Conservation (phyloP, 1,284 basidiomycete species). For the Cryptococcus deneoformans region DNA sequence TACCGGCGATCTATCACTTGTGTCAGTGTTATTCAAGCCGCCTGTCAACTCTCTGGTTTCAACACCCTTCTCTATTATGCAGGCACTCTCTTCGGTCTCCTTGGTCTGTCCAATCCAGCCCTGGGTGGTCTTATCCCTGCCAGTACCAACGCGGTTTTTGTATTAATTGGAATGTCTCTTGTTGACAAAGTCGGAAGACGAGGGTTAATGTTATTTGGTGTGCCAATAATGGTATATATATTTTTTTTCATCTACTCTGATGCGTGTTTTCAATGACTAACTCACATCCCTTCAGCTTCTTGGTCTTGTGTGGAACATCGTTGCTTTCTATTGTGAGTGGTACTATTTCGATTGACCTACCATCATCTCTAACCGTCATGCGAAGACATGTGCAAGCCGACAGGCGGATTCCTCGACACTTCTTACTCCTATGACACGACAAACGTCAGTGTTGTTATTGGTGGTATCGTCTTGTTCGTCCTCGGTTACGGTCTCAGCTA, state of each 20-base stretch:
- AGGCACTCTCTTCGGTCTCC: constrained; percentile 35
- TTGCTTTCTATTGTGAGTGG: constrained; percentile 25
- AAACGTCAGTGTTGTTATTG: constrained; percentile 31
- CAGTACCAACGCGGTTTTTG: constrained; percentile 36
- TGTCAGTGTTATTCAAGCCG: constrained; percentile 16
- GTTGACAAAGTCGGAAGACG: constrained; percentile 41
- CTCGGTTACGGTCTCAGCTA: constrained; percentile 39
- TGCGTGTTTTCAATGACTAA: too few species aligned
- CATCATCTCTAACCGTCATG: too few species aligned
- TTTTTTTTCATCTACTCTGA: not conserved
- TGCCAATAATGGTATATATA: constrained; percentile 20
- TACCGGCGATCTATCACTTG: constrained; percentile 25
- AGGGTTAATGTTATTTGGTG: constrained; percentile 22
- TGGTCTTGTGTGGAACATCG: constrained; percentile 31
- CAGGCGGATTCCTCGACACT: constrained; percentile 14
- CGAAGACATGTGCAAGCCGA: constrained; percentile 4
- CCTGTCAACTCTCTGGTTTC: constrained; percentile 41
- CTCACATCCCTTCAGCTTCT: constrained; percentile 1
- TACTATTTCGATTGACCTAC: too few species aligned
- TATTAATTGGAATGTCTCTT: constrained; percentile 31
- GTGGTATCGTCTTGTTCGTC: constrained; percentile 5
- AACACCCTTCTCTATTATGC: constrained; percentile 43
- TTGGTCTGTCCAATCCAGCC: constrained; percentile 40
- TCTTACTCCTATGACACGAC: constrained; percentile 19
- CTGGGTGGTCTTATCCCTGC: constrained; percentile 7